These are phyloP conservation scores for Pyrenophora seminiperda DNA, from an alignment of 2,329 filamentous ascomycete genomes.

Conservation along the genomic window DNA sequence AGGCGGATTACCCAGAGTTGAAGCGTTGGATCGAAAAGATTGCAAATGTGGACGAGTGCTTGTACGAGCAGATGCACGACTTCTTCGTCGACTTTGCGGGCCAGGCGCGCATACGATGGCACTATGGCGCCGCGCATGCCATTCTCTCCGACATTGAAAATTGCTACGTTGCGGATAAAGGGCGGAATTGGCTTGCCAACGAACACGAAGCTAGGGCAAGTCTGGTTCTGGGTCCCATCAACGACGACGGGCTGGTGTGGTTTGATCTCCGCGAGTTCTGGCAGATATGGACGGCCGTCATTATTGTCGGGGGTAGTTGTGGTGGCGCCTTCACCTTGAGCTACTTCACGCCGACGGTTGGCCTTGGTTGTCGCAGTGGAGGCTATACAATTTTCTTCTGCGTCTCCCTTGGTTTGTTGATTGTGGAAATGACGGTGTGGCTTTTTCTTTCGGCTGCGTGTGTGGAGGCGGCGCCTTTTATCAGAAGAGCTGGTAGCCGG, in stretches of 20 bases:
- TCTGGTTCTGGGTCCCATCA: conserved; percentile 44
- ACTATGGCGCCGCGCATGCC: conserved; percentile 51
- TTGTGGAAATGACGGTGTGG: conserved; percentile 49
- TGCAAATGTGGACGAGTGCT: conserved; percentile 19
- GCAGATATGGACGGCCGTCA: conserved; percentile 47
- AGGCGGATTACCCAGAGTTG: conserved; percentile 30
- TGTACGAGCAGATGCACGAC: conserved; percentile 24
- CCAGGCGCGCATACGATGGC: conserved; percentile 43
- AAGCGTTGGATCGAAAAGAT: conserved; percentile 33
- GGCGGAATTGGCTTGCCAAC: conserved; percentile 48
- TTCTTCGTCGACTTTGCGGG: conserved; percentile 52
- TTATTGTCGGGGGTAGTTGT: conserved; percentile 46
- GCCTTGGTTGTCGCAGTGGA: conserved; percentile 50
- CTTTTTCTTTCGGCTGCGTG: conserved; percentile 22
- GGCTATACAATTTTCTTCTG: conserved; percentile 52
- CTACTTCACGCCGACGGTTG: conserved; percentile 54
- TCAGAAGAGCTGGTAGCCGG: conserved; percentile 12
- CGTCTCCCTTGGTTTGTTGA: conserved; percentile 41
- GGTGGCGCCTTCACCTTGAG: conserved; percentile 51
- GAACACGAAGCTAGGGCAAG: conserved; percentile 41
- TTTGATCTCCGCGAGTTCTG: conserved; percentile 53
- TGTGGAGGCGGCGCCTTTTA: conserved; percentile 23
- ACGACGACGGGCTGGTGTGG: conserved; percentile 47
- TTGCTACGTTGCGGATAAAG: conserved; percentile 47
- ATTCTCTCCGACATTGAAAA: conserved; percentile 52